phyloP scores from a whole-genome alignment of 352 stramenopile genomes.

The Phytophthora agathidicida region DNA sequence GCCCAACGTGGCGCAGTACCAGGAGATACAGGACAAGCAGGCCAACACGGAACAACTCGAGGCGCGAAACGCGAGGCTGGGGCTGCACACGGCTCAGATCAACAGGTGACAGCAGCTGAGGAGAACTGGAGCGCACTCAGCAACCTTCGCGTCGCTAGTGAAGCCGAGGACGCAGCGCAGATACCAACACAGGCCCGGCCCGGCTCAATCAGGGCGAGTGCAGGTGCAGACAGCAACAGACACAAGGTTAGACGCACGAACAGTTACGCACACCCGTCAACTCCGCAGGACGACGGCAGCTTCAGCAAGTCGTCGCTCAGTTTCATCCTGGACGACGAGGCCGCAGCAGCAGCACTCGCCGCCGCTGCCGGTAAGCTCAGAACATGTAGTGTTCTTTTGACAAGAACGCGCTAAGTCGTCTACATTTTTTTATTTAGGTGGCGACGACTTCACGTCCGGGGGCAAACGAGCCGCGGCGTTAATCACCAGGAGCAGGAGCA shows the following conservation, averaged over 20 bases:
- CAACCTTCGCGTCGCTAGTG: slow-evolving; percentile 40
- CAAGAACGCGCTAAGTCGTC: not conserved
- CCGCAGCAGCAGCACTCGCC: slow-evolving; percentile 29
- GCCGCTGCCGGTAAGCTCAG: slow-evolving; percentile 26
- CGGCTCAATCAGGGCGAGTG: slow-evolving; percentile 1
- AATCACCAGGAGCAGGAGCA: slow-evolving; percentile 37
- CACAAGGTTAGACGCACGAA: slow-evolving; percentile 31
- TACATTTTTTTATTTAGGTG: slow-evolving; percentile 13
- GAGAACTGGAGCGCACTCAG: slow-evolving; percentile 50
- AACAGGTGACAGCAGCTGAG: slow-evolving; percentile 15
- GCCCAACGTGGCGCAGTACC: not conserved
- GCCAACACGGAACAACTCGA: not conserved
- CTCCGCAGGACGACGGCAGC: slow-evolving; percentile 20
- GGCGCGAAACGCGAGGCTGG: slow-evolving; percentile 16
- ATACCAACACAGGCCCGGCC: slow-evolving; percentile 7
- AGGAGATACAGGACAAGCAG: slow-evolving; percentile 14
- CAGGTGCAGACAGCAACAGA: slow-evolving; percentile 19
- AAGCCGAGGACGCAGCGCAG: slow-evolving; percentile 15
- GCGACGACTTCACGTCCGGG: slow-evolving; percentile 23
- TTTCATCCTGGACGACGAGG: slow-evolving; percentile 74
- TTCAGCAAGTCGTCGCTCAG: slow-evolving; percentile 71
- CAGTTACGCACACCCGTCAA: slow-evolving; percentile 22
- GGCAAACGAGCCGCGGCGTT: slow-evolving; percentile 24
- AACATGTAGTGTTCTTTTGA: not conserved
- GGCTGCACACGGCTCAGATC: not conserved